Base-by-base conservation (phyloP, 108 stramenopile genomes). In the Nannochloropsis granulata region DNA sequence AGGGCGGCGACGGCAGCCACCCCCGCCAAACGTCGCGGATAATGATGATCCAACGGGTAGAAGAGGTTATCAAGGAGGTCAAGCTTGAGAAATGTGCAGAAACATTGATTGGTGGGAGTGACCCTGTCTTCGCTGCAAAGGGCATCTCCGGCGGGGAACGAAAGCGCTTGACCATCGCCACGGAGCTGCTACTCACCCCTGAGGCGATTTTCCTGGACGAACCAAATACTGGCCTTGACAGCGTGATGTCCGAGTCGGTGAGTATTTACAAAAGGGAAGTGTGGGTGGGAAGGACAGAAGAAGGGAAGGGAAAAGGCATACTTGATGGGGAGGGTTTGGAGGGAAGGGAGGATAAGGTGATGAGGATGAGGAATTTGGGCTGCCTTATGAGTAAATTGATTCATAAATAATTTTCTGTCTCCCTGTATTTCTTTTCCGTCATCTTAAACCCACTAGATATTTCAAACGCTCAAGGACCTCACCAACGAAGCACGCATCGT, bases 81-180 rank as follows among this genome's bases (percentile, higher is more conserved):
- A 78, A 34, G 21, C 78, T 85, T 34, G 42, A 44, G 43, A 24
- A 85, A 24, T 71, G 45, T n/a, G 79, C 43, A 16, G 85, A 85
- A 9, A 80, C 80, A 14, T 25, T 21, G 23, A 43, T 85, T 16
- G 86, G 86, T 13, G 82, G 82, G 10, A 21, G 44, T 21, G 71
- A 82, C 78, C 82, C 43, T 10, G 56, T 71, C 21, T 71, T 71
- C 10, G n/a, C 87, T 56, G 83, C 26, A 5, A 86, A 86, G 78
- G 86, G 86, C 45, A 81, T 86, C 24, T 83, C 82, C 7, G 86
- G 86, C 11, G 86, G 86, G 24, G 86, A 86, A 44, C 23, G 82
- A 8, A 83, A 83, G 44, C 45, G 82, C 9, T 9, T 83, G 71
- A 23, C 23, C 23, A 78, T 83, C 23, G 82, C 34, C 21, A 24